Base-by-base conservation (phyloP, 805 yeast species). In the Spathaspora sp. region DNA sequence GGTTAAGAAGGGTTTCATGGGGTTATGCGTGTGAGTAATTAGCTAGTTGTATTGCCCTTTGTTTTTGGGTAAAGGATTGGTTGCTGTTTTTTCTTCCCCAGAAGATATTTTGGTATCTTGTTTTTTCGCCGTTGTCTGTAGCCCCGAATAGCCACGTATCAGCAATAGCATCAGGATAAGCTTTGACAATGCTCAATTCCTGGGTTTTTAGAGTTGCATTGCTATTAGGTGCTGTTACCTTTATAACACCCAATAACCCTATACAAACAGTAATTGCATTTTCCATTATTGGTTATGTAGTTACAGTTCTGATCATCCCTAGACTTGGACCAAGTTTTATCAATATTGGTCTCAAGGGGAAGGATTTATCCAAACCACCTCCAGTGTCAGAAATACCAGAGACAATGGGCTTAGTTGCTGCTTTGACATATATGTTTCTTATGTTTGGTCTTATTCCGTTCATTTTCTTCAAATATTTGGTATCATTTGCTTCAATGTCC, bases 401-500 rank as follows among this genome's bases (percentile, higher is more conserved):
- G 70, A 81, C 96, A 0, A 84, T 93, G 75, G 99, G 99, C n/a
- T 86, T 90, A 2, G 86, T 93, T 0, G 80, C 90, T 5, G 94
- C 97, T 0, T 76, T 87, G 3, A 84, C 91, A 0, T 91, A 92
- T 64, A 67, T 94, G 50, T 83, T 91, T 56, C 67, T 88, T 42
- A 86, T 94, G 89, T 80, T 90, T 60, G 77, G 87, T 56, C 86
- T 89, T 66, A 88, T 93, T 42, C 99, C 99, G 31, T 89, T 90
- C 63, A 71, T 91, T 64, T 93, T 93, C 64, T 85, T 83, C 74
- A 86, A 85, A 64, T 86, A 84, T 64, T 71, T 88, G 57, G 87
- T 85, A 39, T 76, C 82, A 5, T 67, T 72, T 49, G 60, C 62
- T 52, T 62, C 71, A 39, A 53, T 68, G 50, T 61, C 75, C n/a